These are phyloP conservation scores for Pleurotus sapidus DNA, from an alignment of 768 basidiomycete genomes.

Conservation along the genomic window DNA sequence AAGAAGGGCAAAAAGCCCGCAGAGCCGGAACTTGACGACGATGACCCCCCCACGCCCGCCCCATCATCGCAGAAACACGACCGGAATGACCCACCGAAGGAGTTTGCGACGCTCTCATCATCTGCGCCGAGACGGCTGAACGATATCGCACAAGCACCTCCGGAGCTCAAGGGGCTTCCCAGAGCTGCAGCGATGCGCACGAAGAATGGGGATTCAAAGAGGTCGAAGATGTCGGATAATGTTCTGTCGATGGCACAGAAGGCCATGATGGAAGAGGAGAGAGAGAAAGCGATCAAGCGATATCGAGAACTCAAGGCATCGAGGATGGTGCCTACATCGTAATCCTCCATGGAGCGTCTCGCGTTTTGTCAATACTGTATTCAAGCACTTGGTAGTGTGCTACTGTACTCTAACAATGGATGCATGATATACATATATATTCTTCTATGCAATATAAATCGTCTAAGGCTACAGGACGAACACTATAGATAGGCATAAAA, in stretches of 20 bases:
- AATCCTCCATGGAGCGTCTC: no score
- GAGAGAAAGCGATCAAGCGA: conserved; percentile 62
- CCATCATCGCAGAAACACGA: conserved; percentile 15
- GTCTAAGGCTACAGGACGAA: neutral
- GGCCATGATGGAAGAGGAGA: conserved; percentile 72
- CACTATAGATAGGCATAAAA: neutral
- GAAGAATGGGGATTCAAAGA: conserved; percentile 12
- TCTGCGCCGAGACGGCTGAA: conserved; percentile 65
- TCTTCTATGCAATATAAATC: neutral
- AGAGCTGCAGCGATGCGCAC: conserved; percentile 32
- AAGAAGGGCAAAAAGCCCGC: conserved; percentile 12
- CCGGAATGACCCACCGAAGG: conserved; percentile 30
- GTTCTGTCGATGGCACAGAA: conserved; percentile 75
- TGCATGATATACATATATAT: no score
- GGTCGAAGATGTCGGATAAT: conserved; percentile 31
- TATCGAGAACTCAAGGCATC: conserved; percentile 69
- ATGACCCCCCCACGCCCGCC: conserved; percentile 12
- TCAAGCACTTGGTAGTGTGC: no score
- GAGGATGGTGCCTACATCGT: conserved; percentile 19
- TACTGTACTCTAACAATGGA: neutral
- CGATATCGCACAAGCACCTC: conserved; percentile 44
- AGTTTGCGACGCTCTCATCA: conserved; percentile 48
- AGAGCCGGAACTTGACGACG: conserved; percentile 12
- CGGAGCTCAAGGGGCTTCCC: conserved; percentile 38
- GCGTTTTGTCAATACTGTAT: no score